A percentile compares a stretch with the other conserved stretches of the same genome.
Evolutionary conservation across 1,284 basidiomycete genomes (phyloP).

Genomic region (Ustilago xerochloae): DNA sequence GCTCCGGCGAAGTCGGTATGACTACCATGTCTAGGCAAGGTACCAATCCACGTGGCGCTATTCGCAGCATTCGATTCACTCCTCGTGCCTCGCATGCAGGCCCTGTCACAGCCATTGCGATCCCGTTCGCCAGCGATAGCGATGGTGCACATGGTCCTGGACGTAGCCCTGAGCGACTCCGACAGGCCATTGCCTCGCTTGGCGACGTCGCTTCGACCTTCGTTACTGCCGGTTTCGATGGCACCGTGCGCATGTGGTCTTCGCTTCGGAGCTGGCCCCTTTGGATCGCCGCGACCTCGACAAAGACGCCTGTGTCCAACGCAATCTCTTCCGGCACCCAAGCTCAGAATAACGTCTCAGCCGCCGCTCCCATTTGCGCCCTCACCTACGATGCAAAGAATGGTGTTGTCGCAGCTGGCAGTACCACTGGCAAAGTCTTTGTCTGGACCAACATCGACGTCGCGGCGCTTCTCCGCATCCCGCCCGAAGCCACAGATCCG

Average conservation of each 20-base stretch:
- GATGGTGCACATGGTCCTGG: conserved; percentile 59
- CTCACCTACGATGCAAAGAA: conserved; percentile 55
- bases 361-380: conserved; percentile 41
- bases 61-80: conserved; percentile 53
- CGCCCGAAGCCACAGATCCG: conserved; percentile 40
- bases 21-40: conserved; percentile 70
- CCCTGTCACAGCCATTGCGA: conserved; percentile 52
- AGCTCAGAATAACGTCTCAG: conserved; percentile 12
- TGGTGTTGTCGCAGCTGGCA: conserved; percentile 59
- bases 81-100: conserved; percentile 48
- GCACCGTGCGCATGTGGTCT: conserved; percentile 62
- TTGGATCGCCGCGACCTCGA: conserved; percentile 45
- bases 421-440: conserved; percentile 51
- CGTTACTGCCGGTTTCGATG: conserved; percentile 62
- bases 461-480: conserved; percentile 41
- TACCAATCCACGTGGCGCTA: conserved; percentile 58
- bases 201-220: conserved; percentile 60
- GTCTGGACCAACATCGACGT: conserved; percentile 58
- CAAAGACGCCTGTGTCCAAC: conserved; percentile 19
- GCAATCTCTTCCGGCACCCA: conserved; percentile 18
- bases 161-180: conserved; percentile 53
- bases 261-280: conserved; percentile 50
- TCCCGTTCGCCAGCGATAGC: conserved; percentile 53
- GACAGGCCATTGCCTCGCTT: conserved; percentile 53
- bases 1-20: conserved; percentile 77